These are phyloP conservation scores for Coemansia furcata DNA, from an alignment of 192 early-diverging fungal genomes.

Conservation along the genomic window DNA sequence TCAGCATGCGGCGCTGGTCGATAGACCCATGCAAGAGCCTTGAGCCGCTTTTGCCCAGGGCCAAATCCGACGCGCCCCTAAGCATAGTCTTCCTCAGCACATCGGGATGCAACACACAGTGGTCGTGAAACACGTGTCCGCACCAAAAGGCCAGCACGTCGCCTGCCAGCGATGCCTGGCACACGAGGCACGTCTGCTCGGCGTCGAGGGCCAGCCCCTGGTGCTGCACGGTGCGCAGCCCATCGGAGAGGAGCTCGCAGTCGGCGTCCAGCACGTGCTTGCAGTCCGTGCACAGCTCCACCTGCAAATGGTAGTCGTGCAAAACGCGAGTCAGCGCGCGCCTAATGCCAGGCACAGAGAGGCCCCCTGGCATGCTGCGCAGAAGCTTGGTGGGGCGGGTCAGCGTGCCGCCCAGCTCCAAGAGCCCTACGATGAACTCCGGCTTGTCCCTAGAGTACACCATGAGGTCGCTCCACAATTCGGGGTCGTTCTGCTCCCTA, in stretches of 20 bases:
- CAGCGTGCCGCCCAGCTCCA: conserved; percentile 86
- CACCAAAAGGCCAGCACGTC: conserved; percentile 83
- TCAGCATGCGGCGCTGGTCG: conserved; percentile 26
- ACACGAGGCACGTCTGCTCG: conserved; percentile 43
- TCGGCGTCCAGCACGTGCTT: conserved; percentile 88
- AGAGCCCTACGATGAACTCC: conserved; percentile 88
- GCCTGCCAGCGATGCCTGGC: conserved; percentile 33
- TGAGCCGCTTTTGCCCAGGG: neutral
- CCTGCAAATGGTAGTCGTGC: conserved; percentile 88
- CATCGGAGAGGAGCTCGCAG: conserved; percentile 74
- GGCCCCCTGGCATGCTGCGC: conserved; percentile 71
- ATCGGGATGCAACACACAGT: conserved; percentile 70
- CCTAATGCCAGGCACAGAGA: conserved; percentile 80
- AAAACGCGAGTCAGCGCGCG: conserved; percentile 83
- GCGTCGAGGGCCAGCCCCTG: conserved; percentile 61
- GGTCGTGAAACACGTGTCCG: conserved; percentile 82
- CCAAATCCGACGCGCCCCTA: neutral
- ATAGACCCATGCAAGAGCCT: conserved; percentile 14
- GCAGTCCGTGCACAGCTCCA: conserved; percentile 87
- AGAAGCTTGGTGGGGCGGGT: conserved; percentile 84
- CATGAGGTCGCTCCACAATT: conserved; percentile 93
- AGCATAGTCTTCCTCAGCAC: conserved; percentile 43
- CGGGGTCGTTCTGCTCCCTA: conserved; percentile 94
- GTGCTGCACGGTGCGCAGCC: conserved; percentile 65
- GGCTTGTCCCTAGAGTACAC: conserved; percentile 96